phyloP scores from a whole-genome alignment of 83 land plant species.

The Picea abies region DNA sequence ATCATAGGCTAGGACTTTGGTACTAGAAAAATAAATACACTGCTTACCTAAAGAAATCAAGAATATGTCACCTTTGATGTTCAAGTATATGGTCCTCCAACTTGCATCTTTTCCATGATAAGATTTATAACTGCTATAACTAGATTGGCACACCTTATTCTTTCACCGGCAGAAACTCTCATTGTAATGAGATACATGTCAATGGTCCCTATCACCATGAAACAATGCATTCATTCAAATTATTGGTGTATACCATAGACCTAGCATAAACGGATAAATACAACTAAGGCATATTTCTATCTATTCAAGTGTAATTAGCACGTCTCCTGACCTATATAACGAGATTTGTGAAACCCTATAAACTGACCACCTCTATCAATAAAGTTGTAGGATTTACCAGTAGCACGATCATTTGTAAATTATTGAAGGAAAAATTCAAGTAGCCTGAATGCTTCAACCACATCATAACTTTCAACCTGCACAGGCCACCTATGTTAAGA shows the following conservation, averaged over 20 bases:
- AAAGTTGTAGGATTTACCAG: constrained; percentile 51
- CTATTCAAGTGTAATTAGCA: background rate
- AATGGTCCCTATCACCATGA: constrained; percentile 71
- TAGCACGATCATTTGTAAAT: constrained; percentile 93
- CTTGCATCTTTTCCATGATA: constrained; percentile 78
- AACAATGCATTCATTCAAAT: constrained; percentile 4
- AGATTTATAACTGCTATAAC: constrained; percentile 53
- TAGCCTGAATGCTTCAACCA: constrained; percentile 79
- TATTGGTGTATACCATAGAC: background rate
- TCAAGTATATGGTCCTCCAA: constrained; percentile 72
- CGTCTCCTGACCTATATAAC: background rate
- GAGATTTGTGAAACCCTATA: background rate
- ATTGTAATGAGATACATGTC: constrained; percentile 99
- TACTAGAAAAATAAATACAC: background rate
- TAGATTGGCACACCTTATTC: constrained; percentile 72
- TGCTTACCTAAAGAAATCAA: background rate
- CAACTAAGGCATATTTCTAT: background rate
- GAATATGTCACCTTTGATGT: constrained; percentile 55
- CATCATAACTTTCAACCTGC: constrained; percentile 88
- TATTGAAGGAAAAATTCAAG: constrained; percentile 95
- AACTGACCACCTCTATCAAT: background rate
- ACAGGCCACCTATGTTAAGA: background rate
- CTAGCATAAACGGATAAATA: background rate
- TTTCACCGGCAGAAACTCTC: constrained; percentile 94
- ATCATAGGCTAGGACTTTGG: background rate